Evolutionary conservation across 306 rosid species (phyloP).

Genomic region (Glycine soja): DNA sequence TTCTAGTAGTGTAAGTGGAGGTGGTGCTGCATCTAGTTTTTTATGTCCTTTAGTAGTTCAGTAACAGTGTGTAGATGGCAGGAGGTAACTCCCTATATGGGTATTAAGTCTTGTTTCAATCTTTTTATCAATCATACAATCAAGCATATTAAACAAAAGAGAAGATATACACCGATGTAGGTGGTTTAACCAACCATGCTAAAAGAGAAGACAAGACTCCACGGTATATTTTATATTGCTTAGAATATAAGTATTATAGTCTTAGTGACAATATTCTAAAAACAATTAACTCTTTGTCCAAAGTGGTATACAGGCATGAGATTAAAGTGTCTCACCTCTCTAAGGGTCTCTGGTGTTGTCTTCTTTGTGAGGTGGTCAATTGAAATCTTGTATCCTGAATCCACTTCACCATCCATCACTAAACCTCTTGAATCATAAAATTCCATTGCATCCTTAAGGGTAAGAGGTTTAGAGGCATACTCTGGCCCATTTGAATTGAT

Average conservation of each 20-base stretch:
- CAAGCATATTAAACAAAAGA: background rate
- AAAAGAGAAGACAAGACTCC: background rate
- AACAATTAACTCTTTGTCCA: background rate
- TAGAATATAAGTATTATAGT: background rate
- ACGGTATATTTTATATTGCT: background rate
- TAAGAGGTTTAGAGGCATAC: slow-evolving; percentile 24
- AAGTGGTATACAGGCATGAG: slow-evolving; percentile 27
- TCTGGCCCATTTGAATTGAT: slow-evolving; percentile 39
- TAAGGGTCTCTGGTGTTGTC: slow-evolving; percentile 41
- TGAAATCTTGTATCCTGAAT: slow-evolving; percentile 36
- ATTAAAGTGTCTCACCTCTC: slow-evolving; percentile 58
- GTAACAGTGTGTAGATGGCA: slow-evolving; percentile 13
- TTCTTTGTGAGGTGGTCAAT: slow-evolving; percentile 34
- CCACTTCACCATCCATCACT: slow-evolving; percentile 47
- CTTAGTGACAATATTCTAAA: background rate
- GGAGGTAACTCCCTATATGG: background rate
- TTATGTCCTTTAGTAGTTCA: slow-evolving; percentile 5
- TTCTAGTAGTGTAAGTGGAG: background rate
- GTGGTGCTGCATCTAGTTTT: background rate
- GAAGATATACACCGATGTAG: background rate
- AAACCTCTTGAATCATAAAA: slow-evolving; percentile 38
- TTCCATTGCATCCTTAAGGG: slow-evolving; percentile 44
- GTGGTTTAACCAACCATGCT: background rate
- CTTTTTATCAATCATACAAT: background rate
- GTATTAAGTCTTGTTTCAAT: background rate